Evolutionary conservation across 2,329 filamentous ascomycete genomes (phyloP), one percentile per base, ranked within the genome.

Genomic region (Tricladium varicosporioides): DNA sequence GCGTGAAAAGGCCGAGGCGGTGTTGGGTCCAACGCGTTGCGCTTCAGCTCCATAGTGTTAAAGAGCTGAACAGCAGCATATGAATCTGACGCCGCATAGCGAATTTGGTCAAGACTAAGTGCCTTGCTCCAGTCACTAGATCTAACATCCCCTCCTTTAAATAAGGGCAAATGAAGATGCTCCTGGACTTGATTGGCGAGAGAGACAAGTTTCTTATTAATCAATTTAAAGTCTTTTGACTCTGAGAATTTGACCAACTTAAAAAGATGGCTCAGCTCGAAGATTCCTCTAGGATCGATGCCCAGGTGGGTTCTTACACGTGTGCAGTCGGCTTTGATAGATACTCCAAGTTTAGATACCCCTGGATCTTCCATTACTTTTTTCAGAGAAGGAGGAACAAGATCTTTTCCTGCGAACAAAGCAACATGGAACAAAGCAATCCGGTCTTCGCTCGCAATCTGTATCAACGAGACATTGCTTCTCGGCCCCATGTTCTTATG

Each of bases 341-440:
- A 78, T 2, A 96, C 91, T 10, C 93, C 93, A 1, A 82, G 78
- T 71, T 97, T 97, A 42, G 81, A 81, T 56, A 95, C 79, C 1
- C 75, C 70, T 0, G 84, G 73, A 49, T 89, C 84, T 70, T 92
- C 88, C 71, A 97, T 82, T 46, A 97, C 81, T 54, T 77, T 75
- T 59, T 80, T 84, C 48, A 97, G 79, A 0, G 85, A 81, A 0
- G 89, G 88, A 1, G 87, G 80, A n/a, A 92, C 79, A 22, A 93
- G 76, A 18, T 87, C 80, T 5, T 75, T 71, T 0, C 65, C 56
- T 0, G 70, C 73, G 13, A 84, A 90, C 2, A 86, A 65, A 2
- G 91, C 88, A 52, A 96, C 72, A 63, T 97, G 93, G 63, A 96
- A 92, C 0, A 97, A 79, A 0, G 80, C 91, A 49, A 97, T 87